Evolutionary conservation across 139 green algal genomes (phyloP).

Genomic region (Ettlia oleoabundans): DNA sequence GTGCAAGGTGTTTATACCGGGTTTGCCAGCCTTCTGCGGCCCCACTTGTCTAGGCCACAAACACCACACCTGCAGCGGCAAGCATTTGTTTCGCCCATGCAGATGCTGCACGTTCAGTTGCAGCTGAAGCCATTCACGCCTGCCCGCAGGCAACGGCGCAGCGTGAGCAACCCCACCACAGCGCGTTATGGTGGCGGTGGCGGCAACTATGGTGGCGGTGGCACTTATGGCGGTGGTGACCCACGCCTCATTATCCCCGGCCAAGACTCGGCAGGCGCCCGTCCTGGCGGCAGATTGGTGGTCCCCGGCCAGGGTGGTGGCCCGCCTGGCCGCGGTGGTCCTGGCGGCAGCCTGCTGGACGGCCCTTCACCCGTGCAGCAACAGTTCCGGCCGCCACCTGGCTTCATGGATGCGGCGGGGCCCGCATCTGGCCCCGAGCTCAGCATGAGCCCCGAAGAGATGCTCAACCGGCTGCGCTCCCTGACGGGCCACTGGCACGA

Average conservation of each 20-base stretch:
- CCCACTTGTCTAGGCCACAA: too few species aligned
- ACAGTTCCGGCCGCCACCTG: slow-evolving; percentile 72
- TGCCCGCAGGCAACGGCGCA: neutral
- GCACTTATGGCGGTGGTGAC: neutral
- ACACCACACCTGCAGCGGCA: too few species aligned
- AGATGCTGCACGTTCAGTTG: neutral
- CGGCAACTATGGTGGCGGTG: too few species aligned
- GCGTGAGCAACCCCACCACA: neutral
- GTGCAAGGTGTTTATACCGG: too few species aligned
- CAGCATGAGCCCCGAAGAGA: slow-evolving; percentile 38
- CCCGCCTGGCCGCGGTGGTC: neutral
- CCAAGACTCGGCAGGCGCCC: neutral
- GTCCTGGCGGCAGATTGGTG: slow-evolving; percentile 12
- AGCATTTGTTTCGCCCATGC: neutral
- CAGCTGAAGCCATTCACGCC: neutral
- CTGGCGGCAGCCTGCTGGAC: neutral
- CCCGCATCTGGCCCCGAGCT: neutral
- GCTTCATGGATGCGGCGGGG: slow-evolving; percentile 76
- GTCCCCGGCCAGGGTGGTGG: slow-evolving; percentile 21
- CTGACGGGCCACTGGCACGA: slow-evolving; percentile 70
- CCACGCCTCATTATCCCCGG: slow-evolving; percentile 22
- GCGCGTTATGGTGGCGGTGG: slow-evolving; percentile 8
- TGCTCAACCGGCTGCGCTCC: slow-evolving; percentile 59
- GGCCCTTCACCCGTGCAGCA: neutral
- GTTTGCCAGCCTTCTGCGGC: too few species aligned